phyloP scores from a whole-genome alignment of 2,329 filamentous ascomycete species.

The Colletotrichum sp. region DNA sequence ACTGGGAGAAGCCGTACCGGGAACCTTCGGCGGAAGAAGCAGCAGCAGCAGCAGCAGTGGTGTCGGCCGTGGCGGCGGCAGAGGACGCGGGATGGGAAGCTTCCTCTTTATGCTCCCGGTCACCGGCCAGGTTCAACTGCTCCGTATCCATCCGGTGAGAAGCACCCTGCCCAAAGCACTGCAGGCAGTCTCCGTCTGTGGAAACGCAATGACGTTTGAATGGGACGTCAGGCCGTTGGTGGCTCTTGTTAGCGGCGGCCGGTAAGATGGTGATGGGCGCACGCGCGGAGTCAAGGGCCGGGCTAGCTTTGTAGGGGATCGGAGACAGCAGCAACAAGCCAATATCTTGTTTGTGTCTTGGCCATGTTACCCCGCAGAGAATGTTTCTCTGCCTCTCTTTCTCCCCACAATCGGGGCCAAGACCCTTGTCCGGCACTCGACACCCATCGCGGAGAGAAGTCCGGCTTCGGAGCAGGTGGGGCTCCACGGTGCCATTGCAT shows the following conservation, averaged over 20 bases:
- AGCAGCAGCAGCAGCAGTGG: slow-evolving; percentile 13
- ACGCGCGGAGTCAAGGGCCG: not conserved
- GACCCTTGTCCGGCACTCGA: not conserved
- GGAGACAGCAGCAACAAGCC: not conserved
- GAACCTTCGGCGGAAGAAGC: slow-evolving; percentile 33
- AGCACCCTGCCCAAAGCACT: not conserved
- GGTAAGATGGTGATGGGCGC: not conserved
- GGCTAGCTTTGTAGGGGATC: not conserved
- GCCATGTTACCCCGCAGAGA: not conserved
- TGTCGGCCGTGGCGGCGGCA: slow-evolving; percentile 30
- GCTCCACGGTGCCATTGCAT: not conserved
- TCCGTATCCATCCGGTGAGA: not conserved
- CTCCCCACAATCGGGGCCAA: not conserved
- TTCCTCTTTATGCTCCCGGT: slow-evolving; percentile 7
- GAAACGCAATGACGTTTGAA: not conserved
- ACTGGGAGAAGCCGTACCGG: slow-evolving; percentile 9
- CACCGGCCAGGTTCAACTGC: not conserved
- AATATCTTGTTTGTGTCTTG: not conserved
- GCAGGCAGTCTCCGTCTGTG: not conserved
- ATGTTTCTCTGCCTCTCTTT: not conserved
- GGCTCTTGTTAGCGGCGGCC: not conserved
- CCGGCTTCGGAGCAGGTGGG: slow-evolving; percentile 2
- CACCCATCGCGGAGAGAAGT: not conserved
- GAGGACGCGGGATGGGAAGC: slow-evolving; percentile 25
- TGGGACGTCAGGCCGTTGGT: not conserved